Evolutionary conservation across 306 rosid genomes (phyloP).

Genomic region (Cucurbita moschata): DNA sequence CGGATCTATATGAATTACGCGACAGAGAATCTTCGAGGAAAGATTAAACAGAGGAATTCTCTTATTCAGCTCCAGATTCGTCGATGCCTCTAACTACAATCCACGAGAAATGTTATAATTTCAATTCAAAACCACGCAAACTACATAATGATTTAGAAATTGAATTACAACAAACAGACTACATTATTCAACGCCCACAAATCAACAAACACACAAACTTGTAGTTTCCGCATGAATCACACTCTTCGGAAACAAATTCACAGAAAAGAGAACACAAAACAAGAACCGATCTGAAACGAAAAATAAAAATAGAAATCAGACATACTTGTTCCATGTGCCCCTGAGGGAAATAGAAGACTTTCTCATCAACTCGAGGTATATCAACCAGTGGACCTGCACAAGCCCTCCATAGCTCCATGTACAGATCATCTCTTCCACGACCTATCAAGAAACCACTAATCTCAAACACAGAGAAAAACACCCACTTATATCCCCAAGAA

Average conservation of each 20-base stretch:
- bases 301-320: neutral
- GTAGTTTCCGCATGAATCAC: neutral
- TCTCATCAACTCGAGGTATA: constrained; percentile 47
- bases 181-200: neutral
- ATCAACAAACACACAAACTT: neutral
- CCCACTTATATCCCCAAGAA: neutral
- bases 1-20: constrained; percentile 38
- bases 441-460: constrained; percentile 11
- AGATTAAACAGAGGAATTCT: constrained; percentile 60
- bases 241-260: neutral
- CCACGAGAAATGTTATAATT: constrained; percentile 1
- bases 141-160: neutral
- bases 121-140: neutral
- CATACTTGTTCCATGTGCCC: constrained; percentile 93
- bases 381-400: constrained; percentile 87
- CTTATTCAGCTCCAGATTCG: constrained; percentile 75
- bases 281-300: constrained; percentile 13
- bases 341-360: constrained; percentile 80
- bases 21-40: constrained; percentile 76
- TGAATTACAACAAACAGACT: neutral
- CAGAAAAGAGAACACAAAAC: constrained; percentile 1
- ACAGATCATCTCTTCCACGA: constrained; percentile 38
- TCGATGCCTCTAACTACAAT: constrained; percentile 72
- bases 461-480: neutral
- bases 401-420: constrained; percentile 61